Evolutionary conservation across 768 basidiomycete species (phyloP).

Genomic region (Termitomyces heimii): DNA sequence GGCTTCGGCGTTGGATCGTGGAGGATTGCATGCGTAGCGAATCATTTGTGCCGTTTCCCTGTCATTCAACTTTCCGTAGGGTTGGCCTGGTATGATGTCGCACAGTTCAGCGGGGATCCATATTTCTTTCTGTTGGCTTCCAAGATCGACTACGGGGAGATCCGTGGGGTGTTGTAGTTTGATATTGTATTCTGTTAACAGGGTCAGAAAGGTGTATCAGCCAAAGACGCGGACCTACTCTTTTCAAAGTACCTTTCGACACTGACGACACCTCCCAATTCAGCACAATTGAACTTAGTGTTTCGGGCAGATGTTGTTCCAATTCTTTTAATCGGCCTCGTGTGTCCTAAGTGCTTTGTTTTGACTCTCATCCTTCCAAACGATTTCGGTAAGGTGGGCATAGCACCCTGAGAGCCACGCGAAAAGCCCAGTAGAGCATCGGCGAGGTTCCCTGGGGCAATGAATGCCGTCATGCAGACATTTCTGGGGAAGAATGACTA

Average conservation of each 20-base stretch:
- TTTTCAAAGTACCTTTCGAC: constrained; percentile 59
- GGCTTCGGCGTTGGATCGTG: constrained; percentile 47
- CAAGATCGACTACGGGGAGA: constrained; percentile 50
- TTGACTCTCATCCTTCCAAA: constrained; percentile 55
- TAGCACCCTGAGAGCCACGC: constrained; percentile 31
- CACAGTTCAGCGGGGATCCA: constrained; percentile 70
- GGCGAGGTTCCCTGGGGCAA: constrained; percentile 56
- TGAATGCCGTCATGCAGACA: constrained; percentile 51
- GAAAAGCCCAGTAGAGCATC: constrained; percentile 48
- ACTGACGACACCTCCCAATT: constrained; percentile 45
- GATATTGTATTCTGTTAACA: constrained; percentile 47
- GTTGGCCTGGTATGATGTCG: constrained; percentile 50
- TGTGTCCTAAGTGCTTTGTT: constrained; percentile 51
- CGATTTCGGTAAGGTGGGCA: constrained; percentile 38
- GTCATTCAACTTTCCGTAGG: constrained; percentile 58
- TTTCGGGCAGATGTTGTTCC: constrained; percentile 29
- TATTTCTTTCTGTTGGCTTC: constrained; percentile 21
- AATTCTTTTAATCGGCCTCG: constrained; percentile 40
- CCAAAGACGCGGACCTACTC: constrained; percentile 36
- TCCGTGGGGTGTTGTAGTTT: constrained; percentile 37
- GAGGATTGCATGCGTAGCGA: constrained; percentile 56
- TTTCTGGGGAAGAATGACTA: constrained; percentile 25
- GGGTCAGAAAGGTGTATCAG: not conserved
- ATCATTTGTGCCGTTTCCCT: constrained; percentile 69
- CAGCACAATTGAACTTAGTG: constrained; percentile 42